These are phyloP conservation scores for Wickerhamiella galacta DNA, from an alignment of 805 yeast genomes.

Conservation along the genomic window DNA sequence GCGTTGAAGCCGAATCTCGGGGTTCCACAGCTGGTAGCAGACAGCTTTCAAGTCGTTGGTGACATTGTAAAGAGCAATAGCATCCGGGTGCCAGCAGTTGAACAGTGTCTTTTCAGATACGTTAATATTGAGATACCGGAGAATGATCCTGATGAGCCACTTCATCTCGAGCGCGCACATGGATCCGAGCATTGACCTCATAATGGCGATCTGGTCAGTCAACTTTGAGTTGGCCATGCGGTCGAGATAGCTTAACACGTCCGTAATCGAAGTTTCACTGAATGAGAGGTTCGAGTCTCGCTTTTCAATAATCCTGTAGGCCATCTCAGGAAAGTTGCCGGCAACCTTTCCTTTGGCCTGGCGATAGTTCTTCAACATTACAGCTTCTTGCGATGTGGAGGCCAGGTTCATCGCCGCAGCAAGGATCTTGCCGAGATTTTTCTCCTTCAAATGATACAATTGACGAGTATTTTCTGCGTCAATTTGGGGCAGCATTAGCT, in stretches of 20 bases:
- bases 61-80: slow-evolving; percentile 42
- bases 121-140: slow-evolving; percentile 33
- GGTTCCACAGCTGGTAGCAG: slow-evolving; percentile 40
- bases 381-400: slow-evolving; percentile 43
- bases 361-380: slow-evolving; percentile 33
- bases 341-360: slow-evolving; percentile 26
- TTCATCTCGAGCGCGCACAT: slow-evolving; percentile 47
- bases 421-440: slow-evolving; percentile 35
- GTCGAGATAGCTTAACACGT: slow-evolving; percentile 34
- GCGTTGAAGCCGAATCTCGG: slow-evolving; percentile 27
- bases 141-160: slow-evolving; percentile 50
- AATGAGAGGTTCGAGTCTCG: slow-evolving; percentile 29
- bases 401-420: slow-evolving; percentile 39
- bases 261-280: slow-evolving; percentile 29
- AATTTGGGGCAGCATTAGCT: slow-evolving; percentile 42
- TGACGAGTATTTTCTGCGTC: slow-evolving; percentile 32
- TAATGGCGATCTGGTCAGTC: slow-evolving; percentile 26
- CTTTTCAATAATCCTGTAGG: slow-evolving; percentile 33
- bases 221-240: slow-evolving; percentile 25
- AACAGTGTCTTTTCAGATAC: slow-evolving; percentile 45
- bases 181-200: slow-evolving; percentile 34
- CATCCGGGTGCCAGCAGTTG: slow-evolving; percentile 63
- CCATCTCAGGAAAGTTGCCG: slow-evolving; percentile 32
- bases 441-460: slow-evolving; percentile 47
- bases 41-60: slow-evolving; percentile 48